Percentiles rank a stretch among this genome's conserved stretches.
Evolutionary conservation across 305 asterid genomes (phyloP).

Genomic region (Fraxinus baroniana): DNA sequence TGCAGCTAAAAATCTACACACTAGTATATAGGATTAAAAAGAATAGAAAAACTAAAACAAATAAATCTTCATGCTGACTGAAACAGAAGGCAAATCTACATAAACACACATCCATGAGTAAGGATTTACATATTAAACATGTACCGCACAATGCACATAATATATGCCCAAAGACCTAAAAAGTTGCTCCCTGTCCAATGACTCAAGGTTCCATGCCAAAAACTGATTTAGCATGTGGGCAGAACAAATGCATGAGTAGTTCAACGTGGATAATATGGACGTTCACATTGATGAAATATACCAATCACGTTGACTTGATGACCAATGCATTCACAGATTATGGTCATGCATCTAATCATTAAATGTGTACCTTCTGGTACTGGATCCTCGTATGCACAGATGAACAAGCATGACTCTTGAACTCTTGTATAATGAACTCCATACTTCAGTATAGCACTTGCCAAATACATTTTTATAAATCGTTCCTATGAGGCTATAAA

Average conservation of each 20-base stretch:
- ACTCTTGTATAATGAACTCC: slow-evolving; percentile 9
- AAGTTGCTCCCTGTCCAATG: slow-evolving; percentile 7
- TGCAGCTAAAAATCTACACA: slow-evolving; percentile 9
- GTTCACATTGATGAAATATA: slow-evolving; percentile 13
- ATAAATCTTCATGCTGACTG: not conserved
- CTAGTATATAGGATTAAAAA: slow-evolving; percentile 12
- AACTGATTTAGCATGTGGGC: not conserved
- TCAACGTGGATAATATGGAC: slow-evolving; percentile 18
- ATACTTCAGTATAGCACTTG: not conserved
- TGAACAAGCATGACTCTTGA: slow-evolving; percentile 11
- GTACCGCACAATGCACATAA: slow-evolving; percentile 5
- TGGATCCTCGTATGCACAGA: not conserved
- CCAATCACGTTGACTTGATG: slow-evolving; percentile 8
- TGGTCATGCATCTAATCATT: slow-evolving; percentile 6
- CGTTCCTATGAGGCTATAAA: not conserved
- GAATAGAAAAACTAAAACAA: not conserved
- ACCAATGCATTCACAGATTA: slow-evolving; percentile 11
- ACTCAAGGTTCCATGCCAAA: not conserved
- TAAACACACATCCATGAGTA: not conserved
- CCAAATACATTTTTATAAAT: not conserved
- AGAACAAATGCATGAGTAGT: slow-evolving; percentile 19
- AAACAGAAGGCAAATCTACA: slow-evolving; percentile 3
- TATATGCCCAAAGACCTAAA: slow-evolving; percentile 16
- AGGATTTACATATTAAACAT: slow-evolving; percentile 1
- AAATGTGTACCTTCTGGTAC: not conserved